Evolutionary conservation across 202 grass and related monocot species (phyloP).

Genomic region (Hordeum pubiflorum): DNA sequence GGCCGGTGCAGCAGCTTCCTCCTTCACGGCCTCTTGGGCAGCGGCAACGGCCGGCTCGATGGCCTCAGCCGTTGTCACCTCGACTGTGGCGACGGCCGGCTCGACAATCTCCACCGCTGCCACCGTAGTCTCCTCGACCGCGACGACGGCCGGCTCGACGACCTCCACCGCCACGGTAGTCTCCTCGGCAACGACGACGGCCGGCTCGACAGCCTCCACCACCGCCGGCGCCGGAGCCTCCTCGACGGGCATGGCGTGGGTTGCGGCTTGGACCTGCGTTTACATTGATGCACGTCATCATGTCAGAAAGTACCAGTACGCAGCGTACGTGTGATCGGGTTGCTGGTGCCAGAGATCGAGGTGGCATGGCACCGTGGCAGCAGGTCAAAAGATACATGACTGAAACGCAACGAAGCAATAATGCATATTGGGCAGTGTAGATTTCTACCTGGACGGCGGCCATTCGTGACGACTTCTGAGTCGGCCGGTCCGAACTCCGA

Average conservation of each 20-base stretch:
- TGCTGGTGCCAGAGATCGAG: not conserved
- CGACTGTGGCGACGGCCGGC: not conserved
- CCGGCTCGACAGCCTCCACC: slow-evolving; percentile 15
- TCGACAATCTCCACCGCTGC: not conserved
- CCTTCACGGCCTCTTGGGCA: slow-evolving; percentile 18
- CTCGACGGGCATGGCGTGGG: slow-evolving; percentile 22
- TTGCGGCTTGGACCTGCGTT: slow-evolving; percentile 43
- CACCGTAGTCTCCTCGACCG: not conserved
- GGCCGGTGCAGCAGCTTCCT: slow-evolving; percentile 18
- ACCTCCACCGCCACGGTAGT: slow-evolving; percentile 4
- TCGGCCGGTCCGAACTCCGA: not conserved
- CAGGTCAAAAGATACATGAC: not conserved
- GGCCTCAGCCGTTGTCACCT: not conserved
- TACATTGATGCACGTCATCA: not conserved
- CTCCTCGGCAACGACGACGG: not conserved
- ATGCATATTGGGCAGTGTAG: not conserved
- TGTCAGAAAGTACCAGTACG: not conserved
- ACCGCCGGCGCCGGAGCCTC: slow-evolving; percentile 29
- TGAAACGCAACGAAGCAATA: not conserved
- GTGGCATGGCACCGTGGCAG: not conserved
- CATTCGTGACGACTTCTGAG: slow-evolving; percentile 30
- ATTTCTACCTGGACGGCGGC: slow-evolving; percentile 56
- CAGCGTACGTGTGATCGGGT: not conserved
- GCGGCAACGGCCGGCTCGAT: not conserved
- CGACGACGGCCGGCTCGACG: not conserved